phyloP scores from a whole-genome alignment of 2,329 filamentous ascomycete species.

The Cladosporium colombiae region DNA sequence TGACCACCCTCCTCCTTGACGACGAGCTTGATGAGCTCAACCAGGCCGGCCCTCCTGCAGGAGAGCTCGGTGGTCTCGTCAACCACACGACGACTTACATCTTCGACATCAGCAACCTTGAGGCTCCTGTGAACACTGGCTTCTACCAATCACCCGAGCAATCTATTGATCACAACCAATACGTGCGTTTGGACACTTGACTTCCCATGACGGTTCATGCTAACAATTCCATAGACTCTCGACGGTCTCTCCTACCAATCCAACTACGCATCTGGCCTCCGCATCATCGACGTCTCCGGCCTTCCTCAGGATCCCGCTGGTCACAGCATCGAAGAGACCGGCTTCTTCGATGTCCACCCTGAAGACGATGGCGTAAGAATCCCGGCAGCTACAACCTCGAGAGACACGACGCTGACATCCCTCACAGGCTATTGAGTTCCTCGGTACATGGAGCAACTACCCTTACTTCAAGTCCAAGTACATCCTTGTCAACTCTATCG shows the following conservation, averaged over 20 bases:
- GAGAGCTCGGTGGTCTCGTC: constrained; percentile 44
- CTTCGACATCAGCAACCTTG: constrained; percentile 49
- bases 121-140: constrained; percentile 46
- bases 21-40: constrained; percentile 54
- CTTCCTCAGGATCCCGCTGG: constrained; percentile 36
- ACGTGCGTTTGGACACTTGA: constrained; percentile 35
- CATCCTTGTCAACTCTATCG: constrained; percentile 53
- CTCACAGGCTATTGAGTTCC: constrained; percentile 37
- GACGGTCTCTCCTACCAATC: constrained; percentile 51
- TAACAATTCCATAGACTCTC: constrained; percentile 22
- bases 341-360: constrained; percentile 39
- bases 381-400: too few species aligned
- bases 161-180: constrained; percentile 54
- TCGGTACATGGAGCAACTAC: constrained; percentile 46
- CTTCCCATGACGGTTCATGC: neutral
- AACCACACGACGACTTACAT: constrained; percentile 51
- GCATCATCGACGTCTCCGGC: constrained; percentile 36
- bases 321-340: constrained; percentile 37
- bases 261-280: constrained; percentile 54
- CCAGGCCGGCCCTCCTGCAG: constrained; percentile 31
- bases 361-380: constrained; percentile 38
- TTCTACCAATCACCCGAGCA: constrained; percentile 44
- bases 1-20: constrained; percentile 51
- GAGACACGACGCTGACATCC: too few species aligned
- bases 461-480: constrained; percentile 43